Percentiles rank a stretch among this genome's conserved stretches.
Evolutionary conservation across 352 stramenopile species (phyloP).

Genomic region (Globisporangium splendens): DNA sequence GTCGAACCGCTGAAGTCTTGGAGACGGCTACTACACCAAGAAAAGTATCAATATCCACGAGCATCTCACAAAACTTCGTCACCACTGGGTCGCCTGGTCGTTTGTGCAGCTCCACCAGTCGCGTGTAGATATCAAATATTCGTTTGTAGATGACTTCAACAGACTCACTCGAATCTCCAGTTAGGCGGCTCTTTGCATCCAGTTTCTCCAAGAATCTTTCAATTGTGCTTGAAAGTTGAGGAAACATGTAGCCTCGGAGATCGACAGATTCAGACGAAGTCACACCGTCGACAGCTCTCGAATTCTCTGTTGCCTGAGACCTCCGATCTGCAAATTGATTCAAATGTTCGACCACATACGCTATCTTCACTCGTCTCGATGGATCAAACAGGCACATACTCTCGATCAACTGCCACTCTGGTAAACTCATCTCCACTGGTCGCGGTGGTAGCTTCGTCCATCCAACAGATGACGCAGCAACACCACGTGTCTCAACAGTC

Average conservation of each 20-base stretch:
- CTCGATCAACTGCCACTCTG: conserved; percentile 11
- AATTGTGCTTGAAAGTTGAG: not conserved
- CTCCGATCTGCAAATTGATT: not conserved
- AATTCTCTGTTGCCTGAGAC: not conserved
- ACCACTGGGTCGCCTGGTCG: not conserved
- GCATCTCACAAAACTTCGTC: not conserved
- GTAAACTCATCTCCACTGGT: not conserved
- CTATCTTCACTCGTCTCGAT: conserved; percentile 2
- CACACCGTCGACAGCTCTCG: not conserved
- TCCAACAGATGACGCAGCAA: not conserved
- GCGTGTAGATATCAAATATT: not conserved
- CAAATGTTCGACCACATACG: conserved; percentile 5
- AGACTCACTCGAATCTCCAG: not conserved
- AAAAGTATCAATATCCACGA: conserved; percentile 2
- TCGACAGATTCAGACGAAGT: not conserved
- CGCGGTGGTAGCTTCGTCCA: not conserved
- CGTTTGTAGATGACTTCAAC: not conserved
- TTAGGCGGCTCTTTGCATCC: not conserved
- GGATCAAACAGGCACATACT: conserved; percentile 9
- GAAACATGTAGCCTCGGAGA: not conserved
- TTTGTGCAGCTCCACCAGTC: not conserved
- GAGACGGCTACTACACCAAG: not conserved
- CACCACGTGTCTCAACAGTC: not conserved
- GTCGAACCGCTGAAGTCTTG: not conserved
- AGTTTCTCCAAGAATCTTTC: not conserved